Evolutionary conservation across 192 early-diverging fungal species (phyloP).

Genomic region (Coemansia sp.): DNA sequence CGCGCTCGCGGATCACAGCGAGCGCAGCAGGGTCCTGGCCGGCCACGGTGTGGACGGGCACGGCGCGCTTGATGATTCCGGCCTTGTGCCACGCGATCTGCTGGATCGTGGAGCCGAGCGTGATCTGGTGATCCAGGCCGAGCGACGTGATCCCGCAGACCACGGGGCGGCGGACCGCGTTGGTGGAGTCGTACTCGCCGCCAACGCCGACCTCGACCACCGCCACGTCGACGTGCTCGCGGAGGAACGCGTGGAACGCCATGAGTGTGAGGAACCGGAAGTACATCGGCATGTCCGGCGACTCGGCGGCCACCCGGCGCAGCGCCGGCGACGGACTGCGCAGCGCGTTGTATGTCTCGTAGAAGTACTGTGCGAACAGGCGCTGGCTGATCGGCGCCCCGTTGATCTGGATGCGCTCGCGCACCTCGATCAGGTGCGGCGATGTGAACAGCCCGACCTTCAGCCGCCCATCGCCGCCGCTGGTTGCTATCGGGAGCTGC

Average conservation of each 20-base stretch:
- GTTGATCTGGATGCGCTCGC: slow-evolving; percentile 93
- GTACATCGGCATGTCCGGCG: slow-evolving; percentile 67
- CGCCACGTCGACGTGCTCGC: slow-evolving; percentile 78
- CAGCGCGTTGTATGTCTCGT: slow-evolving; percentile 79
- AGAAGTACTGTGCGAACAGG: slow-evolving; percentile 85
- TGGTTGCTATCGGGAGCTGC: slow-evolving; percentile 19
- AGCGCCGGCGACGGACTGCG: slow-evolving; percentile 33
- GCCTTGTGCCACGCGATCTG: slow-evolving; percentile 85
- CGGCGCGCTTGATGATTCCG: slow-evolving; percentile 75
- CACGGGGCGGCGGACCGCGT: slow-evolving; percentile 69
- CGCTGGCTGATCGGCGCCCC: slow-evolving; percentile 75
- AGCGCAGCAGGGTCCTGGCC: slow-evolving; percentile 71
- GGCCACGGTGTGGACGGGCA: slow-evolving; percentile 67
- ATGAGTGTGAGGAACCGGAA: slow-evolving; percentile 91
- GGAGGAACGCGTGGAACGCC: slow-evolving; percentile 85
- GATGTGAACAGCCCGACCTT: slow-evolving; percentile 85
- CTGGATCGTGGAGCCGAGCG: slow-evolving; percentile 72
- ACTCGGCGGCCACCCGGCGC: slow-evolving; percentile 17
- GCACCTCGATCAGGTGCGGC: slow-evolving; percentile 88
- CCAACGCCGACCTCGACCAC: slow-evolving; percentile 85
- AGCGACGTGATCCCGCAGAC: slow-evolving; percentile 80
- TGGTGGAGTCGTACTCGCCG: slow-evolving; percentile 85
- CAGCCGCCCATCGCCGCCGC: slow-evolving; percentile 3
- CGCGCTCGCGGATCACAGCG: slow-evolving; percentile 66
- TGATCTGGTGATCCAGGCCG: slow-evolving; percentile 73